phyloP scores from a whole-genome alignment of 2,329 filamentous ascomycete genomes.

The Colletotrichum sp. region DNA sequence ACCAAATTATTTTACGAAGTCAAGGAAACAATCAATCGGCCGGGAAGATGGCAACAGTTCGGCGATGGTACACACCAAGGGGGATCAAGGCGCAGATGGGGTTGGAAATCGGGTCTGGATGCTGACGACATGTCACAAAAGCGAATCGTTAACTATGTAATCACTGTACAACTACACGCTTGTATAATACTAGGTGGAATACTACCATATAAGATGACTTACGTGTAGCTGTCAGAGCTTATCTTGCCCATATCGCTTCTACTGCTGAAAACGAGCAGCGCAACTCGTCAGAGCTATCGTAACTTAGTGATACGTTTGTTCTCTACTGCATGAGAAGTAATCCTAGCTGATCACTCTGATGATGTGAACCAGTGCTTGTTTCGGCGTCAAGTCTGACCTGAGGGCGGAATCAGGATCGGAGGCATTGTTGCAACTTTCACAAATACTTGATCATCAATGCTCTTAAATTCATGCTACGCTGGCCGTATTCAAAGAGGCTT shows the following conservation, averaged over 20 bases:
- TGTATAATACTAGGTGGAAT: background rate
- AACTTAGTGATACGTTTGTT: background rate
- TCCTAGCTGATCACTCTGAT: background rate
- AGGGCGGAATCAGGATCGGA: background rate
- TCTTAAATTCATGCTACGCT: background rate
- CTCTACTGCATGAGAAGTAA: background rate
- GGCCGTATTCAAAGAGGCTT: background rate
- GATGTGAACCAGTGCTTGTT: background rate
- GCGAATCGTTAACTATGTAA: background rate
- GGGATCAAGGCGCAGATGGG: background rate
- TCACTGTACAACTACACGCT: background rate
- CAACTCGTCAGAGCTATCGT: background rate
- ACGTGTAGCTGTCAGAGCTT: background rate
- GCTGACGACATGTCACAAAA: background rate
- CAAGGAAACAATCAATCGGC: background rate
- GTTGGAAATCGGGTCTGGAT: background rate
- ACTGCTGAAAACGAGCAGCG: background rate
- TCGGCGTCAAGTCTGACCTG: background rate
- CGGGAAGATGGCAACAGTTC: background rate
- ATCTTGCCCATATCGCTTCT: background rate
- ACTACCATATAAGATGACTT: background rate
- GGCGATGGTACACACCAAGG: background rate
- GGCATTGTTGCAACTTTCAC: background rate
- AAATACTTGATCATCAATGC: background rate
- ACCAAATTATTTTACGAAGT: background rate